A percentile compares a stretch with the other conserved stretches of the same genome.
Conservation (phyloP, 2,329 filamentous ascomycete species). For the Calonectria pseudoturangicola region DNA sequence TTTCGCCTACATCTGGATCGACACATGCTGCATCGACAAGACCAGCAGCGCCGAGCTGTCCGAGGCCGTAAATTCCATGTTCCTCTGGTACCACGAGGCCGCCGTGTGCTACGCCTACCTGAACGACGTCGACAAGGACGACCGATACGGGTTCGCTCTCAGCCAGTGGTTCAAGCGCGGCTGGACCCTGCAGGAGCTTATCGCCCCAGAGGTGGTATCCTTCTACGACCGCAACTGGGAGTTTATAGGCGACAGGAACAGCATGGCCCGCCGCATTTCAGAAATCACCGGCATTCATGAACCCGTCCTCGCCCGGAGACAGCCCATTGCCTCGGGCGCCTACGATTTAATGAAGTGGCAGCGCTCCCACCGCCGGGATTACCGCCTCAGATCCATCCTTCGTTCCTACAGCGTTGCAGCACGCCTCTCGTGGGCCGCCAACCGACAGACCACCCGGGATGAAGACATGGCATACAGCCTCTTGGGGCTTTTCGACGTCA, state of each 20-base stretch:
- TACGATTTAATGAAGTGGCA: constrained; percentile 32
- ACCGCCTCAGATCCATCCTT: constrained; percentile 37
- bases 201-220: constrained; percentile 52
- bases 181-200: constrained; percentile 56
- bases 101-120: constrained; percentile 53
- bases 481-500: constrained; percentile 56
- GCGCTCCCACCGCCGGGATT: constrained; percentile 33
- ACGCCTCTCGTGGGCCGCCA: constrained; percentile 55
- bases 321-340: constrained; percentile 28
- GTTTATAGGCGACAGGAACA: constrained; percentile 51
- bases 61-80: constrained; percentile 56
- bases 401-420: constrained; percentile 42
- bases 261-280: constrained; percentile 44
- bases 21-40: constrained; percentile 56
- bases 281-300: constrained; percentile 51
- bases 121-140: constrained; percentile 43
- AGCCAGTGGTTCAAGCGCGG: constrained; percentile 50
- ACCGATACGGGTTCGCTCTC: constrained; percentile 25
- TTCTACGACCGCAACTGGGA: constrained; percentile 55
- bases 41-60: constrained; percentile 54
- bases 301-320: constrained; percentile 37
- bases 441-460: constrained; percentile 48
- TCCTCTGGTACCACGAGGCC: constrained; percentile 53
- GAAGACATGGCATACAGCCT: constrained; percentile 57
- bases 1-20: constrained; percentile 54